Conservation (phyloP, 1,284 basidiomycete genomes). For the Gastroboletus turbinatus region DNA sequence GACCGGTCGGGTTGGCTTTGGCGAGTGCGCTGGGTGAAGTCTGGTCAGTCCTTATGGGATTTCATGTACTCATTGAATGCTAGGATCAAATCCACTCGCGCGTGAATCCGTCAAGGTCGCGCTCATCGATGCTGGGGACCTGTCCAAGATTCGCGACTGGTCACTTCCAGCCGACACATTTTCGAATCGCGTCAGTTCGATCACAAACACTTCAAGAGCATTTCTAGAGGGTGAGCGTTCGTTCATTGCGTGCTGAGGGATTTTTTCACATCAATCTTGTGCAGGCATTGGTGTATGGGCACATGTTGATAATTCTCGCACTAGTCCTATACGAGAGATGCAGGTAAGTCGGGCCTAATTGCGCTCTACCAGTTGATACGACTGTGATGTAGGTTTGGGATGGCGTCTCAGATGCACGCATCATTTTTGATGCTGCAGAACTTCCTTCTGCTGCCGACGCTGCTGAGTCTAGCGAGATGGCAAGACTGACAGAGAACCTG, state of each 20-base stretch:
- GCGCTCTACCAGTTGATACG: background rate
- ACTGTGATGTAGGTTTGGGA: slow-evolving; percentile 75
- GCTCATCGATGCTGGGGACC: slow-evolving; percentile 79
- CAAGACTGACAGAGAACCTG: slow-evolving; percentile 84
- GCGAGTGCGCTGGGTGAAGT: slow-evolving; percentile 81
- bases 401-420: slow-evolving; percentile 78
- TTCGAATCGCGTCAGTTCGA: slow-evolving; percentile 88
- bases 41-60: background rate
- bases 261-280: background rate
- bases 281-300: slow-evolving; percentile 84
- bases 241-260: background rate
- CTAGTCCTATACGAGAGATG: slow-evolving; percentile 80
- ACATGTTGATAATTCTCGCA: slow-evolving; percentile 70
- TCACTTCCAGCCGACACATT: slow-evolving; percentile 53
- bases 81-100: slow-evolving; percentile 56
- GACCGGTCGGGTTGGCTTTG: slow-evolving; percentile 88
- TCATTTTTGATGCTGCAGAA: slow-evolving; percentile 65
- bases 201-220: slow-evolving; percentile 79
- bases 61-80: slow-evolving; percentile 1
- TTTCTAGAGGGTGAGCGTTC: slow-evolving; percentile 69
- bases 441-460: slow-evolving; percentile 30
- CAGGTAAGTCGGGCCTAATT: slow-evolving; percentile 50
- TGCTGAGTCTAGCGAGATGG: slow-evolving; percentile 54
- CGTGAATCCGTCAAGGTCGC: slow-evolving; percentile 58
- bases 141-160: slow-evolving; percentile 74